Evolutionary conservation across 129 eudicot genomes (phyloP).

Genomic region (Smallanthus sonchifolius): DNA sequence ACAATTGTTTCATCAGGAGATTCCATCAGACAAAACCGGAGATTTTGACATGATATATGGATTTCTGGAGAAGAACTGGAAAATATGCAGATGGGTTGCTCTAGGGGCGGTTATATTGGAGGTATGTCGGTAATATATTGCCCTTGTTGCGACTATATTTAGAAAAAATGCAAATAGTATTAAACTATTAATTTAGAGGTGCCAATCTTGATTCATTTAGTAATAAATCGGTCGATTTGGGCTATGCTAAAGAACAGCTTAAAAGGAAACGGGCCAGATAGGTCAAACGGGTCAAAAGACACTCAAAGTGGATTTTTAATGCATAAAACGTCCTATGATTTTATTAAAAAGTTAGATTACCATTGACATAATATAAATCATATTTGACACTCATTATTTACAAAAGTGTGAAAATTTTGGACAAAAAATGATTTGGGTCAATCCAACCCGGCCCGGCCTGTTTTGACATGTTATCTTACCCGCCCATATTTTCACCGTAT

Average conservation of each 20-base stretch:
- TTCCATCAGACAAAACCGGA: conserved; percentile 87
- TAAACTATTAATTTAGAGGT: neutral
- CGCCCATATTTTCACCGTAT: neutral
- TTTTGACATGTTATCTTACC: neutral
- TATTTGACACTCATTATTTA: neutral
- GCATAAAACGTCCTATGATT: neutral
- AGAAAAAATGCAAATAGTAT: neutral
- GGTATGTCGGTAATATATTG: conserved; percentile 34
- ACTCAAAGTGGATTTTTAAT: neutral
- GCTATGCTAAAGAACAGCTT: neutral
- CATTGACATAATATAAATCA: neutral
- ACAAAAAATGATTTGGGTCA: neutral
- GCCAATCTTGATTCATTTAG: neutral
- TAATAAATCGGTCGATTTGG: neutral
- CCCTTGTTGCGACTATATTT: neutral
- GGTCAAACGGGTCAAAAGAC: neutral
- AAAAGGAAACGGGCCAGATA: neutral
- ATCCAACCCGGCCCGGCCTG: neutral
- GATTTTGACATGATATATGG: conserved; percentile 59
- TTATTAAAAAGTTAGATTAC: neutral
- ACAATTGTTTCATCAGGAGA: conserved; percentile 47
- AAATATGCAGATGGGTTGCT: conserved; percentile 80
- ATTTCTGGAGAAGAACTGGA: conserved; percentile 73
- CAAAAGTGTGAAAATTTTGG: neutral
- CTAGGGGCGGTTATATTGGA: conserved; percentile 75